Evolutionary conservation across 2,329 filamentous ascomycete genomes (phyloP).

Genomic region (Ambrosiella xylebori): DNA sequence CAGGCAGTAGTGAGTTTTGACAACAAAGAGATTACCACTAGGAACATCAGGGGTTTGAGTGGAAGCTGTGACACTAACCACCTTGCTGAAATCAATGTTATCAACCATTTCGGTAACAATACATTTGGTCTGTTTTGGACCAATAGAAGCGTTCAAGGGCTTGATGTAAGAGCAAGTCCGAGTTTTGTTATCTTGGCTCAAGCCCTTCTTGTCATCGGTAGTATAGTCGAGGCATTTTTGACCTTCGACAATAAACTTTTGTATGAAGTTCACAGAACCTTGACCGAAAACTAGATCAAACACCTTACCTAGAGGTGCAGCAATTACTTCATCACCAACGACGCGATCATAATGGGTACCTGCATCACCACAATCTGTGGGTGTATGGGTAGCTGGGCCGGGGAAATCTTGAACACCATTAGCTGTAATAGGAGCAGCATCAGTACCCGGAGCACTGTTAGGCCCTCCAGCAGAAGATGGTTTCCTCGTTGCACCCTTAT

Average conservation of each 20-base stretch:
- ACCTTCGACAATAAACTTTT: conserved; percentile 68
- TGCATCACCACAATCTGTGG: conserved; percentile 71
- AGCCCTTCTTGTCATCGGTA: conserved; percentile 67
- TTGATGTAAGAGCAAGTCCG: conserved; percentile 81
- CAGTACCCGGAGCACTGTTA: conserved; percentile 23
- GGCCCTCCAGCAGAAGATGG: conserved; percentile 33
- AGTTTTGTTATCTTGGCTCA: conserved; percentile 56
- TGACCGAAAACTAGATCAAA: conserved; percentile 79
- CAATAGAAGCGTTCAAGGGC: conserved; percentile 66
- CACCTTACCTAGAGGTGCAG: conserved; percentile 78
- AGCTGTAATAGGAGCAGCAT: conserved; percentile 23
- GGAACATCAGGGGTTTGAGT: conserved; percentile 92
- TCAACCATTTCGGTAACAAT: conserved; percentile 77
- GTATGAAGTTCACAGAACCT: conserved; percentile 63
- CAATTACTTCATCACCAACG: conserved; percentile 69
- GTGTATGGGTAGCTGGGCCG: conserved; percentile 61
- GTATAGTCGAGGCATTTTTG: conserved; percentile 82
- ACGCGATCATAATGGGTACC: conserved; percentile 69
- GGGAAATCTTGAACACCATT: conserved; percentile 50
- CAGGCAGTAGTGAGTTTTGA: conserved; percentile 88
- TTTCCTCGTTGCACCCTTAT: conserved; percentile 53
- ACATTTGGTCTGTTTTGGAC: conserved; percentile 88
- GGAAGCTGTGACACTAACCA: conserved; percentile 61
- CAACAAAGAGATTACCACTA: conserved; percentile 75
- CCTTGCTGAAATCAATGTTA: conserved; percentile 68